These are phyloP conservation scores for Skeletonema marinoi DNA, from an alignment of 108 stramenopile genomes.

Conservation along the genomic window DNA sequence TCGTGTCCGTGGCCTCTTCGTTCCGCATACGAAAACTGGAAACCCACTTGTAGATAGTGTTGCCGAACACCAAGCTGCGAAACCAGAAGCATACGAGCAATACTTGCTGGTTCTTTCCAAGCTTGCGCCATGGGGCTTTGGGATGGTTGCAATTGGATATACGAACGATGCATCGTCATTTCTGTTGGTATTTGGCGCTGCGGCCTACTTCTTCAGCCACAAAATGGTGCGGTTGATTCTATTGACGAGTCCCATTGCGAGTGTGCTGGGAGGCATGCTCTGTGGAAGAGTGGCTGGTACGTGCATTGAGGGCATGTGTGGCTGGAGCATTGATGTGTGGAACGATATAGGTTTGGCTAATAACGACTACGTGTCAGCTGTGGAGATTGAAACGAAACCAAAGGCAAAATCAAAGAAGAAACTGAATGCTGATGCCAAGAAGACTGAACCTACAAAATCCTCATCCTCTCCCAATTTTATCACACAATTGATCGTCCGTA, in stretches of 20 bases:
- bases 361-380: background rate
- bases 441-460: constrained; percentile 11
- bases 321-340: constrained; percentile 36
- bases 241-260: constrained; percentile 93
- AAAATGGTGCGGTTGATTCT: constrained; percentile 98
- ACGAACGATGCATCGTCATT: constrained; percentile 88
- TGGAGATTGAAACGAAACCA: background rate
- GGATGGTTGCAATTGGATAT: constrained; percentile 62
- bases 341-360: background rate
- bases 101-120: constrained; percentile 78
- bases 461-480: constrained; percentile 17
- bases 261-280: constrained; percentile 87
- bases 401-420: background rate
- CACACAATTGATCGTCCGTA: constrained; percentile 5
- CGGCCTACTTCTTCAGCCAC: constrained; percentile 95
- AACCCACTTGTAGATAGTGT: constrained; percentile 94
- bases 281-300: constrained; percentile 66
- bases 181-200: constrained; percentile 88
- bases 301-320: constrained; percentile 47
- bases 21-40: constrained; percentile 92
- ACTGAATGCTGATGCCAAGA: background rate
- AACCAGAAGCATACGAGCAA: constrained; percentile 89
- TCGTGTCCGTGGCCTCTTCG: constrained; percentile 90
- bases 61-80: constrained; percentile 98
- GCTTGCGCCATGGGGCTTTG: constrained; percentile 93